Conservation (phyloP, 371 early-diverging fungal genomes). For the Apophysomyces ossiformis region DNA sequence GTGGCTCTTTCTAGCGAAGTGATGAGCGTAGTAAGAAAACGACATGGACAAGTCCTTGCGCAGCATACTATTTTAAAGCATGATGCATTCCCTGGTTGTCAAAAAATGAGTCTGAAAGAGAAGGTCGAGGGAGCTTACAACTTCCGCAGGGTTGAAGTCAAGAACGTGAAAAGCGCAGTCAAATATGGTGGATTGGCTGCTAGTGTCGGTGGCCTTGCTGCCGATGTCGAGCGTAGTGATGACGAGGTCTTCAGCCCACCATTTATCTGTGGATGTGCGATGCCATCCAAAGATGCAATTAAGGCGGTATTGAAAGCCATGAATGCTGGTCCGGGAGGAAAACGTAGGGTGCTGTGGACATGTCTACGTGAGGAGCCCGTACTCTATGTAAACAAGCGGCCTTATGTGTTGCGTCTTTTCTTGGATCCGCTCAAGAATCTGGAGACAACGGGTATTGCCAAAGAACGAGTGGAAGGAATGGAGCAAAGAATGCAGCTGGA, state of each 20-base stretch:
- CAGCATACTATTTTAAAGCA: slow-evolving; percentile 71
- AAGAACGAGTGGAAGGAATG: slow-evolving; percentile 72
- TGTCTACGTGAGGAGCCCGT: slow-evolving; percentile 80
- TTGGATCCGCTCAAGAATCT: slow-evolving; percentile 68
- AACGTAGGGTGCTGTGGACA: slow-evolving; percentile 65
- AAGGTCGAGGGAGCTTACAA: slow-evolving; percentile 74
- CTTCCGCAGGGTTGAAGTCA: slow-evolving; percentile 60
- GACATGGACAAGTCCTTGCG: slow-evolving; percentile 68
- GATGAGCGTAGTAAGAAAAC: slow-evolving; percentile 56
- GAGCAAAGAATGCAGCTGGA: slow-evolving; percentile 71
- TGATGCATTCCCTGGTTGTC: slow-evolving; percentile 77
- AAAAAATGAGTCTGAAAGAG: slow-evolving; percentile 68
- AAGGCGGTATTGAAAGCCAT: slow-evolving; percentile 48
- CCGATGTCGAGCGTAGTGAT: slow-evolving; percentile 39
- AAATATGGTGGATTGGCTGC: slow-evolving; percentile 55
- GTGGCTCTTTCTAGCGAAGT: slow-evolving; percentile 71
- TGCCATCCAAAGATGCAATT: slow-evolving; percentile 71
- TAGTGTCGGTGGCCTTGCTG: slow-evolving; percentile 46
- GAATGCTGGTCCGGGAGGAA: slow-evolving; percentile 59
- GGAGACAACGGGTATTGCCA: slow-evolving; percentile 72
- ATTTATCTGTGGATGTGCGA: slow-evolving; percentile 65
- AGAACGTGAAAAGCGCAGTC: slow-evolving; percentile 46
- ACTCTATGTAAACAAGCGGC: slow-evolving; percentile 68
- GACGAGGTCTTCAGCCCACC: slow-evolving; percentile 35
- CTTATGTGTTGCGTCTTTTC: slow-evolving; percentile 68